Conservation (phyloP, 2,329 filamentous ascomycete genomes). For the Sarocladium kiliense region DNA sequence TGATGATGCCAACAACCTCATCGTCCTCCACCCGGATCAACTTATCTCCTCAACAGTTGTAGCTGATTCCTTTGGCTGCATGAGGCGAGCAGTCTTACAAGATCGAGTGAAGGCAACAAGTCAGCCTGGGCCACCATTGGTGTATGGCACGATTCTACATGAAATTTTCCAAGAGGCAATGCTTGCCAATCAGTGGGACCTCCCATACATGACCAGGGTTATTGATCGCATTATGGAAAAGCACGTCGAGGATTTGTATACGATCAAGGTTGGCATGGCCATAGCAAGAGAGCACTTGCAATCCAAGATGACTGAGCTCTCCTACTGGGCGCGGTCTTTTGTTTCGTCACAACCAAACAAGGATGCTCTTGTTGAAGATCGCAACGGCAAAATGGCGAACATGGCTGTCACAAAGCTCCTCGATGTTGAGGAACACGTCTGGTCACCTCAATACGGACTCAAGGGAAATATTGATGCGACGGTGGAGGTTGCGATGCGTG, state of each 20-base stretch:
- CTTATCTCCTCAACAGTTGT: slow-evolving; percentile 92
- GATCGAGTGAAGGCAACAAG: slow-evolving; percentile 90
- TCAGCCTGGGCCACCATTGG: slow-evolving; percentile 70
- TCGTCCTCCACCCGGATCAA: slow-evolving; percentile 93
- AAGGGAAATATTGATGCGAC: slow-evolving; percentile 98
- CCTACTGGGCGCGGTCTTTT: slow-evolving; percentile 79
- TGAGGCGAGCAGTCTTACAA: slow-evolving; percentile 85
- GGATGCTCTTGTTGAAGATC: slow-evolving; percentile 71
- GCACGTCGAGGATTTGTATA: slow-evolving; percentile 85
- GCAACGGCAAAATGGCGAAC: slow-evolving; percentile 68
- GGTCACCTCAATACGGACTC: slow-evolving; percentile 95
- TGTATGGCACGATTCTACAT: slow-evolving; percentile 91
- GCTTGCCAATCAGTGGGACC: slow-evolving; percentile 75
- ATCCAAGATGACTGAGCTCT: slow-evolving; percentile 77
- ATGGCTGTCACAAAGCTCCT: slow-evolving; percentile 91
- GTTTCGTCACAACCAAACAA: slow-evolving; percentile 65
- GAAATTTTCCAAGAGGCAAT: slow-evolving; percentile 93
- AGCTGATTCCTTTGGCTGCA: slow-evolving; percentile 92
- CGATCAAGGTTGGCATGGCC: slow-evolving; percentile 69
- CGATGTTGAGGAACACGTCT: slow-evolving; percentile 95
- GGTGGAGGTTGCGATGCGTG: slow-evolving; percentile 77
- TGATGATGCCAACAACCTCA: slow-evolving; percentile 74
- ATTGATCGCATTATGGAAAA: slow-evolving; percentile 66
- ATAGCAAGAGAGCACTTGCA: slow-evolving; percentile 75
- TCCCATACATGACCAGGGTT: slow-evolving; percentile 57